Percentiles rank a stretch among this genome's conserved stretches.
These are phyloP conservation scores for Sordariomycetes sp. DNA, from an alignment of 2,329 filamentous ascomycete genomes.

Conservation along the genomic window DNA sequence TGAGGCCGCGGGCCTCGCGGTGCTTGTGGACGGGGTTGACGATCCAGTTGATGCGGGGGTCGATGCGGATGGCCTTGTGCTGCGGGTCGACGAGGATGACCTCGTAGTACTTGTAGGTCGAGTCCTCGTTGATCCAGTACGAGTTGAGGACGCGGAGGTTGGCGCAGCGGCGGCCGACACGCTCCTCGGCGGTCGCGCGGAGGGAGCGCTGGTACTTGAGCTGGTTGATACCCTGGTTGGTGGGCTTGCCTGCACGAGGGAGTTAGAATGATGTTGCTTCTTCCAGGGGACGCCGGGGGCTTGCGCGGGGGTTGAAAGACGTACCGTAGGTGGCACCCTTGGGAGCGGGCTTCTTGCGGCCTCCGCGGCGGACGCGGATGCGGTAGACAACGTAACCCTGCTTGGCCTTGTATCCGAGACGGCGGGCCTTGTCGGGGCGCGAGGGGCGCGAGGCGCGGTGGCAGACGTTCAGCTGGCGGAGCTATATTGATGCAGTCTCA, in stretches of 20 bases:
- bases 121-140: conserved; percentile 99
- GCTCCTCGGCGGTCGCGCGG: conserved; percentile 96
- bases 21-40: conserved; percentile 99
- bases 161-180: conserved; percentile 97
- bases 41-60: conserved; percentile 99
- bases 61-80: conserved; percentile 99
- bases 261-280: conserved; percentile 11
- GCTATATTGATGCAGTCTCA: conserved; percentile 99
- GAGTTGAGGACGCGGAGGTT: conserved; percentile 99
- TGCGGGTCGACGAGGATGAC: conserved; percentile 99
- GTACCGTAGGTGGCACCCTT: conserved; percentile 99
- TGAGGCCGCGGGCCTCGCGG: conserved; percentile 95
- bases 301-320: conserved; percentile 19
- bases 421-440: conserved; percentile 98
- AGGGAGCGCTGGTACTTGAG: conserved; percentile 99
- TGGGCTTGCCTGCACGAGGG: conserved; percentile 75
- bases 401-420: conserved; percentile 99
- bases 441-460: conserved; percentile 97
- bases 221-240: conserved; percentile 99
- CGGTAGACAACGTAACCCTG: conserved; percentile 99
- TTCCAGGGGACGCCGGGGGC: not conserved
- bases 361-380: conserved; percentile 94
- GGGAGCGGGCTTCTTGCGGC: conserved; percentile 89
- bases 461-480: conserved; percentile 99
- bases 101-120: conserved; percentile 99